phyloP scores from a whole-genome alignment of 1,284 basidiomycete species.

The Ganoderma resinaceum region DNA sequence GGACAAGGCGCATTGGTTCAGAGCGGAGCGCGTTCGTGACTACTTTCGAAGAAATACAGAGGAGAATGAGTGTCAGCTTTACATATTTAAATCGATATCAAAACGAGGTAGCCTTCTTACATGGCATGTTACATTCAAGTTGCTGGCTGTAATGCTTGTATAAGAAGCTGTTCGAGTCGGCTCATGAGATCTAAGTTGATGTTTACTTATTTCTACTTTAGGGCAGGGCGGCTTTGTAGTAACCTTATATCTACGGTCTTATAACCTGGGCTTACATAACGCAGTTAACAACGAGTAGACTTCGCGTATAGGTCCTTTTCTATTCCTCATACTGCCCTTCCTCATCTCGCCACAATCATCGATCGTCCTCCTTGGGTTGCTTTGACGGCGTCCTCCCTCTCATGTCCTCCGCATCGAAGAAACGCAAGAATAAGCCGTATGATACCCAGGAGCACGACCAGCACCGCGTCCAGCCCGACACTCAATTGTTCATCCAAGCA shows the following conservation, averaged over 20 bases:
- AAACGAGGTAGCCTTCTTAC: too few relatives aligned
- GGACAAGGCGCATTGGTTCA: too few relatives aligned
- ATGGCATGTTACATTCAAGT: not conserved
- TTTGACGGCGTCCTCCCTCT: not conserved
- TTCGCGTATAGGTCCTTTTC: not conserved
- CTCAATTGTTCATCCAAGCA: conserved; percentile 61
- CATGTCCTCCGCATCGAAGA: conserved; percentile 1
- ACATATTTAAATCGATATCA: too few relatives aligned
- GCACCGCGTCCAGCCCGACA: conserved; percentile 23
- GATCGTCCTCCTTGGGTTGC: not conserved
- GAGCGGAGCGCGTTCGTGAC: too few relatives aligned
- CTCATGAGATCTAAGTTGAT: not conserved
- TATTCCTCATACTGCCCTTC: not conserved
- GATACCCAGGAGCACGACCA: not conserved
- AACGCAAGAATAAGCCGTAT: conserved; percentile 12
- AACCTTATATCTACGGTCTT: too few relatives aligned
- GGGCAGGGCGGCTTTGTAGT: not conserved
- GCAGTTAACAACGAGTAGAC: not conserved
- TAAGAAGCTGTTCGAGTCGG: not conserved
- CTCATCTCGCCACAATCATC: not conserved
- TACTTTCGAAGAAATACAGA: too few relatives aligned
- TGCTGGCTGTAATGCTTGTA: too few relatives aligned
- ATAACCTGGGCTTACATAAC: not conserved
- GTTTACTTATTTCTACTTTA: not conserved
- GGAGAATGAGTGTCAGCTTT: too few relatives aligned